Conservation (phyloP, 2,329 filamentous ascomycete species). For the Stagonosporopsis rhizophila region DNA sequence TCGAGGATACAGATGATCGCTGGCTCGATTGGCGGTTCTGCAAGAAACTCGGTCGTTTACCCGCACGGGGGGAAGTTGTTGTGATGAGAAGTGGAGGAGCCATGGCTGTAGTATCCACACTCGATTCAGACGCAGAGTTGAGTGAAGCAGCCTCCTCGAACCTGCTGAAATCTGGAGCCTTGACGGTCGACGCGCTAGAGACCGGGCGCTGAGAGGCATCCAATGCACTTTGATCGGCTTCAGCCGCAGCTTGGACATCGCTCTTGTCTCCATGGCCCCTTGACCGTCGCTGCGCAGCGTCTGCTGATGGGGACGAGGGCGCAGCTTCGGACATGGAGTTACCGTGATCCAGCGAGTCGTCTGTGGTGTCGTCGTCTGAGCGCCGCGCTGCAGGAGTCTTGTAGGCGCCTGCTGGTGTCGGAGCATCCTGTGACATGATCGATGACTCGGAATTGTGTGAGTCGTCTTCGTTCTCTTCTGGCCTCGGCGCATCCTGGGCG, state of each 20-base stretch:
- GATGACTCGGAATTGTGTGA: constrained; percentile 34
- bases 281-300: constrained; percentile 47
- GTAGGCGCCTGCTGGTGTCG: constrained; percentile 53
- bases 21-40: constrained; percentile 63
- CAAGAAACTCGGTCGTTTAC: constrained; percentile 62
- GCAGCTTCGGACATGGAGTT: constrained; percentile 42
- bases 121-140: constrained; percentile 39
- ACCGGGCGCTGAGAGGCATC: constrained; percentile 42
- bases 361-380: constrained; percentile 22
- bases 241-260: neutral
- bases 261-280: constrained; percentile 5
- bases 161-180: constrained; percentile 44
- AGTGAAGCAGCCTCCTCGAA: constrained; percentile 41
- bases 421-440: constrained; percentile 40
- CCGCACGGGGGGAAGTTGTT: constrained; percentile 33
- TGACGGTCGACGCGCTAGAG: constrained; percentile 51
- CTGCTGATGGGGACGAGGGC: constrained; percentile 54
- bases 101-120: constrained; percentile 36
- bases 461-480: constrained; percentile 21
- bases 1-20: constrained; percentile 65
- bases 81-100: constrained; percentile 26
- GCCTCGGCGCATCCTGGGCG: neutral
- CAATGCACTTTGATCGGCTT: constrained; percentile 24
- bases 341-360: constrained; percentile 37
- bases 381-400: constrained; percentile 49